Percentiles rank a stretch among this genome's conserved stretches.
These are phyloP conservation scores for Mycocentrospora acerina DNA, from an alignment of 2,329 filamentous ascomycete species.

Conservation along the genomic window DNA sequence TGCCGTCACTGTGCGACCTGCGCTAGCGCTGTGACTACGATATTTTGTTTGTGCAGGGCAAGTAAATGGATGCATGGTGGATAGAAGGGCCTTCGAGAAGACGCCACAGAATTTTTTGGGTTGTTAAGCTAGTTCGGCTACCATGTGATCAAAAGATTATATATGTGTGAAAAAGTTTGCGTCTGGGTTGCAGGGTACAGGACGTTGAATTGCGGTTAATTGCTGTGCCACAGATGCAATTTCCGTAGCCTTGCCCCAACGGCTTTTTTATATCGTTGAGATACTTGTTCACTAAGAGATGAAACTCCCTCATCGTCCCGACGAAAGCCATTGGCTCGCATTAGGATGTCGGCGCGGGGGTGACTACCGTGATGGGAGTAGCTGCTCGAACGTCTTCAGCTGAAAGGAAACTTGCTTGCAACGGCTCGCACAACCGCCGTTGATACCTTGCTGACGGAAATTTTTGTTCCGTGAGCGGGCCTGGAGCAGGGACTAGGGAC, in stretches of 20 bases:
- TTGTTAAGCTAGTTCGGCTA: slow-evolving; percentile 10
- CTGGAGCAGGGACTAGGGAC: slow-evolving; percentile 8
- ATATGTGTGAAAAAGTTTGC: neutral
- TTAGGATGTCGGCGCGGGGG: slow-evolving; percentile 14
- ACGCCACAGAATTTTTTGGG: slow-evolving; percentile 18
- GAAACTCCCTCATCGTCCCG: slow-evolving; percentile 15
- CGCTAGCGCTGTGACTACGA: no score
- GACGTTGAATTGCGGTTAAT: no score
- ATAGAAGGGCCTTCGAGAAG: slow-evolving; percentile 33
- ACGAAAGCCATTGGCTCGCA: slow-evolving; percentile 18
- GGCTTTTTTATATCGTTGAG: slow-evolving; percentile 28
- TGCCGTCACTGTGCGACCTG: slow-evolving; percentile 1
- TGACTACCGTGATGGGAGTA: slow-evolving; percentile 17
- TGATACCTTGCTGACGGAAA: slow-evolving; percentile 27
- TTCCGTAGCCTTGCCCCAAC: slow-evolving; percentile 18
- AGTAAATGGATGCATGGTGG: slow-evolving; percentile 11
- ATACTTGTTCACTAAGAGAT: no score
- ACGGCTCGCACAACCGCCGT: neutral
- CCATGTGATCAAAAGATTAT: slow-evolving; percentile 4
- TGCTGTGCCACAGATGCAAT: slow-evolving; percentile 14
- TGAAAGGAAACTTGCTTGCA: neutral
- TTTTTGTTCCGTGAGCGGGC: slow-evolving; percentile 30
- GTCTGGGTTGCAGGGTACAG: neutral
- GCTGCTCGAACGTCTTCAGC: slow-evolving; percentile 7
- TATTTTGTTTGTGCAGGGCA: slow-evolving; percentile 3